Conservation (phyloP, 2,329 filamentous ascomycete genomes). For the Aspergillus sp. region DNA sequence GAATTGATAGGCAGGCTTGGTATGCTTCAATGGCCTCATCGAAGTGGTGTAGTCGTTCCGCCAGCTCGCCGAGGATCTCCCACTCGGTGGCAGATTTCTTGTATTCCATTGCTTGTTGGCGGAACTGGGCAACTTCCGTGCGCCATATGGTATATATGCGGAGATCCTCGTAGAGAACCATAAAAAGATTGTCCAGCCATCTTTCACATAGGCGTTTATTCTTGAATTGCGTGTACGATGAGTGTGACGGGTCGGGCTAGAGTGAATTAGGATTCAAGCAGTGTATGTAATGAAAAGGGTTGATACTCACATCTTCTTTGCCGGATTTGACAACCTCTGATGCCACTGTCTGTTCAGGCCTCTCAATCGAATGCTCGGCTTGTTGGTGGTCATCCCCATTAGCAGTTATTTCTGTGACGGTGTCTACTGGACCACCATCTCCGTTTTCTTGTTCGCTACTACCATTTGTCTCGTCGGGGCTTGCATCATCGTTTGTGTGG, state of each 20-base stretch:
- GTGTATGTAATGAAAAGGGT: neutral
- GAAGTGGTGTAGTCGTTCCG: constrained; percentile 86
- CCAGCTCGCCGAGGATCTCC: constrained; percentile 93
- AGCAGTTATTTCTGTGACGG: constrained; percentile 23
- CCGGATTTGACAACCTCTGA: constrained; percentile 76
- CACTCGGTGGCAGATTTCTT: constrained; percentile 96
- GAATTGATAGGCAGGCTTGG: constrained; percentile 77
- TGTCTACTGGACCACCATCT: constrained; percentile 29
- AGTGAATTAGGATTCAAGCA: neutral
- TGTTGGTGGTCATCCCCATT: constrained; percentile 35
- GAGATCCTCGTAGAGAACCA: constrained; percentile 97
- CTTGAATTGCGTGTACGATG: constrained; percentile 84
- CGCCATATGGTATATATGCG: constrained; percentile 99
- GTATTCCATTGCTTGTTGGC: constrained; percentile 90
- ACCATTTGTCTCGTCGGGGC: constrained; percentile 39
- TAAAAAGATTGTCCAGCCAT: constrained; percentile 98
- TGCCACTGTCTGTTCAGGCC: constrained; percentile 75
- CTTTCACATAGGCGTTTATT: constrained; percentile 97
- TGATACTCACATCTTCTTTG: constrained; percentile 62
- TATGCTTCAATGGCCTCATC: constrained; percentile 94
- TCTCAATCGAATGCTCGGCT: constrained; percentile 60
- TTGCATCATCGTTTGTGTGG: constrained; percentile 28
- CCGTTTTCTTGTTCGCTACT: constrained; percentile 31
- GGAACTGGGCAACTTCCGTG: constrained; percentile 94
- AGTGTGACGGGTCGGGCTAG: constrained; percentile 64